These are phyloP conservation scores for Penicillium malachiteum DNA, from an alignment of 495 filamentous ascomycete genomes.

Conservation along the genomic window DNA sequence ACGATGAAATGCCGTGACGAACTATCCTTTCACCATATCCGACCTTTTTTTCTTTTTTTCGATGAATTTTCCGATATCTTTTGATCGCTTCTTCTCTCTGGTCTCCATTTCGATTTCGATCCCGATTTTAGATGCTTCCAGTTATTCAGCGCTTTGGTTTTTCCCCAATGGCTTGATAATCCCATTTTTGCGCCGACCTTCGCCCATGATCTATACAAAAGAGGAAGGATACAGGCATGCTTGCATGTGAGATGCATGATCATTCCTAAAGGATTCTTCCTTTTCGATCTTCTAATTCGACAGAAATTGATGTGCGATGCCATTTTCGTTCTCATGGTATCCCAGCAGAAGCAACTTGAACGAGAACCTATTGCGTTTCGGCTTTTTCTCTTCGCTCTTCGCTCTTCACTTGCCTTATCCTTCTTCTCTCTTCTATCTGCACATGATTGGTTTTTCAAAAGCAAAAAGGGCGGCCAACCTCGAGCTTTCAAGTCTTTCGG, in stretches of 20 bases:
- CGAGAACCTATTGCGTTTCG: not conserved
- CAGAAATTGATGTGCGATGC: constrained; percentile 6
- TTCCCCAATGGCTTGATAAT: not conserved
- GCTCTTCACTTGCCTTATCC: constrained; percentile 9
- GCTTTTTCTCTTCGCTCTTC: constrained; percentile 1
- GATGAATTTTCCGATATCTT: not conserved
- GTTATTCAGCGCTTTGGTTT: constrained; percentile 13
- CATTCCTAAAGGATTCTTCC: not conserved
- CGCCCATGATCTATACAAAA: not conserved
- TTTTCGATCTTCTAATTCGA: constrained; percentile 1
- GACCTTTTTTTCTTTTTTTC: constrained; percentile 2
- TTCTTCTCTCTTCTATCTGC: constrained; percentile 9
- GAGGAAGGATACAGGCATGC: not conserved
- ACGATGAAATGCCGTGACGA: constrained; percentile 43
- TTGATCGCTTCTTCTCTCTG: not conserved
- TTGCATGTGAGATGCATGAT: not conserved
- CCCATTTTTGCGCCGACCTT: not conserved
- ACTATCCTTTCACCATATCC: constrained; percentile 16
- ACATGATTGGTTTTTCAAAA: constrained; percentile 16
- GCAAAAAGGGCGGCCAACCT: constrained; percentile 17
- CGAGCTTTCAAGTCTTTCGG: constrained; percentile 9
- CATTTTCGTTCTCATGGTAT: not conserved
- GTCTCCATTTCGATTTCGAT: constrained; percentile 10
- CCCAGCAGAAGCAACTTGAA: not conserved
- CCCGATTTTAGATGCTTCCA: constrained; percentile 26